Percentiles rank a stretch among this genome's conserved stretches.
Conservation (phyloP, 176 grass and related monocot genomes). For the Zizania latifolia region DNA sequence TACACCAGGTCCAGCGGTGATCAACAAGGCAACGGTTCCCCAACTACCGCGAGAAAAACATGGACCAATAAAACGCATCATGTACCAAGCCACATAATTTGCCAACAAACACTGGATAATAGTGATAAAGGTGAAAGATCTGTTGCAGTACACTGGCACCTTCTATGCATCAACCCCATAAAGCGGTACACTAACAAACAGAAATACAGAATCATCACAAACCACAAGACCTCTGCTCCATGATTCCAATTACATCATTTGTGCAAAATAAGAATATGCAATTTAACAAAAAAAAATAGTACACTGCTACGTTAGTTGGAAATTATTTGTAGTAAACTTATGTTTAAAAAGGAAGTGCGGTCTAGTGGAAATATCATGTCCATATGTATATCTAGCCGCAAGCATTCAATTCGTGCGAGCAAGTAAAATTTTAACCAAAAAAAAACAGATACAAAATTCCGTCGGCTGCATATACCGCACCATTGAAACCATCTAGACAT, state of each 20-base stretch:
- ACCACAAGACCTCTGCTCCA: not conserved
- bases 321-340: slow-evolving; percentile 3
- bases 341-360: not conserved
- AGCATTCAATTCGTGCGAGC: not conserved
- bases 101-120: not conserved
- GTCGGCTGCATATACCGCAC: not conserved
- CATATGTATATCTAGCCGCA: not conserved
- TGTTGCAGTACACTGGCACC: not conserved
- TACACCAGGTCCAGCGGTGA: not conserved
- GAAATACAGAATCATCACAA: not conserved
- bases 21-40: not conserved
- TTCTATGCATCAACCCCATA: not conserved
- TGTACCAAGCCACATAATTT: not conserved
- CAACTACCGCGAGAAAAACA: not conserved
- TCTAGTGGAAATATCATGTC: not conserved
- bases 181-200: not conserved
- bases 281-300: not conserved
- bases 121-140: not conserved
- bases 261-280: not conserved
- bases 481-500: not conserved
- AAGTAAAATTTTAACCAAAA: not conserved
- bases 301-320: not conserved
- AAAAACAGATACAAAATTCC: not conserved
- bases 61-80: not conserved
- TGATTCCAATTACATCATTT: not conserved